Conservation (phyloP, 148 eudicot species). For the Arbutus unedo region DNA sequence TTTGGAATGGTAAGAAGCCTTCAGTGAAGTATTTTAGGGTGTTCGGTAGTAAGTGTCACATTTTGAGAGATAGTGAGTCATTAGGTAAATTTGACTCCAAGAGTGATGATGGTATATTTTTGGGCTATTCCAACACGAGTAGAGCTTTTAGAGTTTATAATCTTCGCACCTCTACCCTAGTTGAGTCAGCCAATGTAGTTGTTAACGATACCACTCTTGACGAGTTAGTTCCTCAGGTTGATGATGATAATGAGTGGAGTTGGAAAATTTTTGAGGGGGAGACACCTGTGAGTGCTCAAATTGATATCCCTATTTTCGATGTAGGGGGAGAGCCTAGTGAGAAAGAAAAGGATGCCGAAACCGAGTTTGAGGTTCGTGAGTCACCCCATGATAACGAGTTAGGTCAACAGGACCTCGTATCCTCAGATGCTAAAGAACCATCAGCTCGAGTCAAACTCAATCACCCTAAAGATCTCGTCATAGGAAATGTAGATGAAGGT, state of each 20-base stretch:
- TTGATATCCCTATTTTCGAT: no score
- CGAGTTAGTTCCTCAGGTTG: neutral
- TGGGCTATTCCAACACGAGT: neutral
- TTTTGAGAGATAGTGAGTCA: neutral
- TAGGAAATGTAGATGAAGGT: no score
- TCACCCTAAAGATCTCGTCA: no score
- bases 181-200: neutral
- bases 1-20: neutral
- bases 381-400: no score
- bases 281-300: no score
- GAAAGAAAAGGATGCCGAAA: no score
- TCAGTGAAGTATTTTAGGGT: neutral
- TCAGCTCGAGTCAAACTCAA: no score
- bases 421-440: no score
- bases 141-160: neutral
- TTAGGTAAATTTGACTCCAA: neutral
- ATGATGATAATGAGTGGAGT: neutral
- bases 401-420: no score
- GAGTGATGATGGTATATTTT: neutral
- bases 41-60: neutral
- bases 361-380: no score
- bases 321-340: no score
- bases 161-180: neutral
- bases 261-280: no score
- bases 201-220: neutral